Evolutionary conservation across 306 rosid species (phyloP), one percentile per base, ranked within the genome.

Genomic region (Dalbergia oliveri): DNA sequence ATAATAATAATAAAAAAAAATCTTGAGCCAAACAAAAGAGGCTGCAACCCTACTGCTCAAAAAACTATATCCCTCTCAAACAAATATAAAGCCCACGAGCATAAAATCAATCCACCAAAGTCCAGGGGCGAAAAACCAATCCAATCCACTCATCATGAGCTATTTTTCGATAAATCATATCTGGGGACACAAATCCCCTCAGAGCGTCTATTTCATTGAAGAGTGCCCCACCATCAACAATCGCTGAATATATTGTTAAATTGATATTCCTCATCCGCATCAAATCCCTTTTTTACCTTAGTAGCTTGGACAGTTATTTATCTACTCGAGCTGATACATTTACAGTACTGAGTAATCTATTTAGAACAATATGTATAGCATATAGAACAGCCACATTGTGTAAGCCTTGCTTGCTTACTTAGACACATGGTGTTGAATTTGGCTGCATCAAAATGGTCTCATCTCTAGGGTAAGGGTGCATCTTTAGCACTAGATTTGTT

Each of bases 1-100:
- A 66, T 26, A 26, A 72, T 86, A 86, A 69, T 62, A 86, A 68
- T 1, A 26, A 26, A 1, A 72, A 75, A 84, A 75, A 84, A 70
- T 84, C 77, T 51, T 80, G 84, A 31, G 78, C 67, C 50, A 73
- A 53, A 59, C 88, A 90, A 44, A 90, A 86, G 85, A 75, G 71
- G 75, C 90, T 85, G 44, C 79, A 87, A 53, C 31, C 92, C 88
- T 9, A 88, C 85, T 0, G 90, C 89, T 86, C 72, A 87, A 43
- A 43, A 15, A 69, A 82, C 87, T 57, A 88, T 84, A 37, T 84
- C 90, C 88, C 92, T 84, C 77, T 87, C 88, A 41, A 65, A 84
- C 81, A 84, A 18, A 18, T 12, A 89, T 72, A 57, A 89, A 87
- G 61, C 82, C 87, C 58, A 84, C 31, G 3, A 26, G 31, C 31